Base-by-base conservation (phyloP, 768 basidiomycete genomes). In the Rhizopogon roseolus region DNA sequence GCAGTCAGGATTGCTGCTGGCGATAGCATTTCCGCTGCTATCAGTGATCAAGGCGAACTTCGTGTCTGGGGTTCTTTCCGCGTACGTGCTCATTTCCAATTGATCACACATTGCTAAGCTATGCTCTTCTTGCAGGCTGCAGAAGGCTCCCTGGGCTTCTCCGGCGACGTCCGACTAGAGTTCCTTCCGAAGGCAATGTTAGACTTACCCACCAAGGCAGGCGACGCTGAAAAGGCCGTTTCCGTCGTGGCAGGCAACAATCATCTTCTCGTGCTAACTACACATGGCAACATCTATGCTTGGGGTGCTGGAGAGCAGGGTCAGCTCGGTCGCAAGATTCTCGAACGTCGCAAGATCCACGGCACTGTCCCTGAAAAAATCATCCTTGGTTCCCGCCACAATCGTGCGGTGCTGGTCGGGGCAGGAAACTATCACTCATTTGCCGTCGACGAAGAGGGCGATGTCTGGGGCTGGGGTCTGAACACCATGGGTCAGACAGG, bases 401-500 rank as follows among this genome's bases (percentile, higher is more conserved):
- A 85, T 53, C 80, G 84, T 54, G 82, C 84, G 42, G 84, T 86
- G 11, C 73, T 71, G 40, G 73, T 98, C 56, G 93, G 93, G 4
- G 81, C 93, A 0, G 95, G 96, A 6, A 79, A 79, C 49, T 90
- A 85, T 69, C 88, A 91, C 63, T 95, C 93, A 0, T 98, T 97
- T 63, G 95, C 94, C 3, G 84, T 98, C 53, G 88, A 93, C 66
- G 81, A 88, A 50, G 72, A 76, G 6, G 94, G 93, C 28, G 81
- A 79, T 46, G 88, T 96, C 8, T 98, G 87, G 85, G 93, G 84
- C 11, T 98, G 96, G 96, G 96, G 96, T n/a, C 75, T 94, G 55
- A 97, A 98, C 69, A 90, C 76, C 70, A 89, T 80, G 86, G 94
- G 88, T 28, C 90, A 92, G 69, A 83, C 82, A 1, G 90, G 89